Evolutionary conservation across 352 stramenopile genomes (phyloP).

Genomic region (Globisporangium heterothallicum): DNA sequence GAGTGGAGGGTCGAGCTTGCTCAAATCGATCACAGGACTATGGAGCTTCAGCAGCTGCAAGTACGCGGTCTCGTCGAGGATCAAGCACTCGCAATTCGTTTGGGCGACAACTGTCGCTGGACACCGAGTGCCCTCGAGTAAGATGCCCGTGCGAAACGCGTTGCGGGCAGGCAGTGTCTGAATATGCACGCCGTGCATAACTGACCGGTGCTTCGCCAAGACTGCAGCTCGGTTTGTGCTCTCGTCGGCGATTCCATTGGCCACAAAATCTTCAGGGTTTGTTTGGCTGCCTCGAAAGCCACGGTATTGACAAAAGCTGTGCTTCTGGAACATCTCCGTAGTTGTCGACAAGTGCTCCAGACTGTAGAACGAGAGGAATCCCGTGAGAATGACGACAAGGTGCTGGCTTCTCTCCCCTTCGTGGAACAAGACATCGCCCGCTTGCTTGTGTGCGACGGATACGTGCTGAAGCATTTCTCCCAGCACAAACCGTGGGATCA

Average conservation of each 20-base stretch:
- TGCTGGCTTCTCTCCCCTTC: slow-evolving; percentile 27
- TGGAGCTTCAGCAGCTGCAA: slow-evolving; percentile 29
- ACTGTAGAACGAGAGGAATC: slow-evolving; percentile 57
- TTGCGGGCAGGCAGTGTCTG: slow-evolving; percentile 48
- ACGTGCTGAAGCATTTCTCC: slow-evolving; percentile 28
- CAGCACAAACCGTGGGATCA: slow-evolving; percentile 36
- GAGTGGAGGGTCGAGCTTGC: neutral
- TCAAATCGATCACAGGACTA: slow-evolving; percentile 28
- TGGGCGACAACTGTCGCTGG: slow-evolving; percentile 50
- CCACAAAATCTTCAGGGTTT: slow-evolving; percentile 26
- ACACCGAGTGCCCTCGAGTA: slow-evolving; percentile 30
- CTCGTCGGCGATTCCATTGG: neutral
- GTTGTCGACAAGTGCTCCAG: slow-evolving; percentile 52
- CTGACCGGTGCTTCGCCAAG: slow-evolving; percentile 24
- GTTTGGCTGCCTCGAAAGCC: slow-evolving; percentile 27
- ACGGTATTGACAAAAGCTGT: slow-evolving; percentile 46
- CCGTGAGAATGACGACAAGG: slow-evolving; percentile 42
- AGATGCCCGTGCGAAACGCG: slow-evolving; percentile 48
- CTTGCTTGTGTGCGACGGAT: slow-evolving; percentile 27
- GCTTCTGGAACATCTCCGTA: slow-evolving; percentile 55
- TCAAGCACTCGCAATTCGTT: slow-evolving; percentile 43
- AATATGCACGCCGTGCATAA: slow-evolving; percentile 49
- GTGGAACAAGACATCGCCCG: slow-evolving; percentile 51
- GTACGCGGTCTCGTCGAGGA: slow-evolving; percentile 47
- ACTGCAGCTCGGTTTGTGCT: slow-evolving; percentile 2